A percentile compares a stretch with the other conserved stretches of the same genome.
Conservation (phyloP, 345 rosid genomes). For the Brassica juncea region DNA sequence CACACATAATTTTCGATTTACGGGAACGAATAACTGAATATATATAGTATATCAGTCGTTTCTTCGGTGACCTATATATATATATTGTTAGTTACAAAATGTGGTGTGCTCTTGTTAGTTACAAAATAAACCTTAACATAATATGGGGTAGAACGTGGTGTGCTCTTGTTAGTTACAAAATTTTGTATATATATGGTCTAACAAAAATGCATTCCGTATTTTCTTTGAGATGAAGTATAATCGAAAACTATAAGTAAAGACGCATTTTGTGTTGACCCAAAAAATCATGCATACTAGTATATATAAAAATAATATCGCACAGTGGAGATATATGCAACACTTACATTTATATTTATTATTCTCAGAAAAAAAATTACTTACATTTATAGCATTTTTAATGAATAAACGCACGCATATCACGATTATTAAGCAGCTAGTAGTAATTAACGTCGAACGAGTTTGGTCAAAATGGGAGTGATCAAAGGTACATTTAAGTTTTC, state of each 20-base stretch:
- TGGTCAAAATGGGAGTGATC: not conserved
- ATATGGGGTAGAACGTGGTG: not conserved
- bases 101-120: too few species aligned
- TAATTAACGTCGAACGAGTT: not conserved
- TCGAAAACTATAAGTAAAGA: not conserved
- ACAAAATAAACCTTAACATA: not conserved
- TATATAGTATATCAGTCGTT: not conserved
- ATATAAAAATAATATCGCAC: not conserved
- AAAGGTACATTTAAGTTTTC: not conserved
- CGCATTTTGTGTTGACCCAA: not conserved
- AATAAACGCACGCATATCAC: constrained; percentile 6
- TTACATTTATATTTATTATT: not conserved
- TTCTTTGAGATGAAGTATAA: not conserved
- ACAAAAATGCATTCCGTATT: not conserved
- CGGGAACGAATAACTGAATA: not conserved
- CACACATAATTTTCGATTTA: not conserved
- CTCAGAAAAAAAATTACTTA: not conserved
- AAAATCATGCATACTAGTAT: not conserved
- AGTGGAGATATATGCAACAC: not conserved
- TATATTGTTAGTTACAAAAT: not conserved
- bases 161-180: not conserved
- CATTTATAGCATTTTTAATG: not conserved
- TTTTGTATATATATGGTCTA: not conserved
- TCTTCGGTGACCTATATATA: not conserved
- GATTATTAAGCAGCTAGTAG: not conserved